phyloP scores from a whole-genome alignment of 2,329 filamentous ascomycete genomes.

The Botrytis sinoallii region DNA sequence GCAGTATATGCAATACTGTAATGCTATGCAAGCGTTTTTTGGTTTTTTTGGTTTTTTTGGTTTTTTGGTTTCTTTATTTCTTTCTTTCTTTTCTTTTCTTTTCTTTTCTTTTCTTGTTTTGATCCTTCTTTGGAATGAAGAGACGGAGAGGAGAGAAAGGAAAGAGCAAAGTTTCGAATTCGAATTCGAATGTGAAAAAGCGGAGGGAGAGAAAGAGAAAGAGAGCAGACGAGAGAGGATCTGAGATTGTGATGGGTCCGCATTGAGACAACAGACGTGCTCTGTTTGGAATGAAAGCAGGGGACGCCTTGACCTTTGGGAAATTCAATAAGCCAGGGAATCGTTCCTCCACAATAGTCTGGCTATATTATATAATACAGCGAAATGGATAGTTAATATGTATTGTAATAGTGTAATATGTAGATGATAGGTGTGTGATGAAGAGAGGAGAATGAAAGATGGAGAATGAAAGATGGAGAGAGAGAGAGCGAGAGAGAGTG shows the following conservation, averaged over 20 bases:
- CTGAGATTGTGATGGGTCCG: not conserved
- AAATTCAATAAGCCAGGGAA: constrained; percentile 15
- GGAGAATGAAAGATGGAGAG: not conserved
- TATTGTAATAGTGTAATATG: too few relatives aligned
- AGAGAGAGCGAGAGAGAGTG: too few relatives aligned
- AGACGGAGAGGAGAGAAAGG: not conserved
- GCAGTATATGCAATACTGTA: constrained; percentile 7
- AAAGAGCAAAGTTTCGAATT: not conserved
- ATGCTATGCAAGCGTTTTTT: constrained; percentile 10
- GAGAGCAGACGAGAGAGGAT: not conserved
- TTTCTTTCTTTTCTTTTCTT: not conserved
- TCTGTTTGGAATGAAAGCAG: constrained; percentile 14
- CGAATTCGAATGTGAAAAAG: not conserved
- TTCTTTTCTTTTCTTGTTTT: not conserved
- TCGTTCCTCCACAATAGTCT: not conserved
- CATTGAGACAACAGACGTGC: constrained; percentile 19
- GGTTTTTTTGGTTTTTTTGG: not conserved
- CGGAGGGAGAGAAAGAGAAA: not conserved
- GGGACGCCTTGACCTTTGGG: constrained; percentile 16
- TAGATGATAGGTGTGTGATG: not conserved
- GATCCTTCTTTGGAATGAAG: not conserved
- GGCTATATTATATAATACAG: not conserved
- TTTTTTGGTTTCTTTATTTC: not conserved
- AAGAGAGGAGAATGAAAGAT: not conserved
- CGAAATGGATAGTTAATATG: not conserved